Evolutionary conservation across 495 filamentous ascomycete species (phyloP).

Genomic region (Penicillium tannophilum): DNA sequence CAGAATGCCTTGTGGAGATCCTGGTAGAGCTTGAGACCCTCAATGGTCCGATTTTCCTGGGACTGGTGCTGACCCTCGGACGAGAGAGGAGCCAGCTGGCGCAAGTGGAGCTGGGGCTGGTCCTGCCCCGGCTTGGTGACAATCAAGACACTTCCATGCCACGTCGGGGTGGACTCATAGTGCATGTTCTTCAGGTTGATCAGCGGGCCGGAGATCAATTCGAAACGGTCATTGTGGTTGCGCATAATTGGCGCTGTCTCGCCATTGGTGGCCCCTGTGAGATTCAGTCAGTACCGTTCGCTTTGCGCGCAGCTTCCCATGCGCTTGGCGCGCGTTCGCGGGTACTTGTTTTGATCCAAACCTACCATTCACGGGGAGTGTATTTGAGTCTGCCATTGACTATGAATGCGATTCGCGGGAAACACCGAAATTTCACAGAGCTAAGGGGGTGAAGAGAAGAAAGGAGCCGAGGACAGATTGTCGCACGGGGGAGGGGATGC

Average conservation of each 20-base stretch:
- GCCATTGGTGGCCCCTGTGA: constrained; percentile 24
- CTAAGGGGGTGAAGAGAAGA: constrained; percentile 1
- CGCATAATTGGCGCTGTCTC: constrained; percentile 10
- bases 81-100: constrained; percentile 43
- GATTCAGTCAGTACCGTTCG: background rate
- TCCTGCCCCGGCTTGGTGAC: constrained; percentile 67
- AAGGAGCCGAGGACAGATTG: constrained; percentile 14
- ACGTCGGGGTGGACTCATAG: constrained; percentile 54
- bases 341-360: background rate
- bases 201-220: constrained; percentile 73
- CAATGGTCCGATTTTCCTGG: constrained; percentile 30
- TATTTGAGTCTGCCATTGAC: constrained; percentile 15
- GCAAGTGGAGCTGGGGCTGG: constrained; percentile 52
- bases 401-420: background rate
- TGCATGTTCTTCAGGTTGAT: constrained; percentile 86
- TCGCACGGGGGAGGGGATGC: constrained; percentile 14
- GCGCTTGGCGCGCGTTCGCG: background rate
- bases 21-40: constrained; percentile 74
- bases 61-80: constrained; percentile 15
- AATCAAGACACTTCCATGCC: constrained; percentile 83
- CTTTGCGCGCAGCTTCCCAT: background rate
- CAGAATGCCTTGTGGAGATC: constrained; percentile 79
- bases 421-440: background rate
- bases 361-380: constrained; percentile 16
- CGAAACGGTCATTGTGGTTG: constrained; percentile 23